Base-by-base conservation (phyloP, 73 alveolate genomes). In the Paramecium sexaurelia region DNA sequence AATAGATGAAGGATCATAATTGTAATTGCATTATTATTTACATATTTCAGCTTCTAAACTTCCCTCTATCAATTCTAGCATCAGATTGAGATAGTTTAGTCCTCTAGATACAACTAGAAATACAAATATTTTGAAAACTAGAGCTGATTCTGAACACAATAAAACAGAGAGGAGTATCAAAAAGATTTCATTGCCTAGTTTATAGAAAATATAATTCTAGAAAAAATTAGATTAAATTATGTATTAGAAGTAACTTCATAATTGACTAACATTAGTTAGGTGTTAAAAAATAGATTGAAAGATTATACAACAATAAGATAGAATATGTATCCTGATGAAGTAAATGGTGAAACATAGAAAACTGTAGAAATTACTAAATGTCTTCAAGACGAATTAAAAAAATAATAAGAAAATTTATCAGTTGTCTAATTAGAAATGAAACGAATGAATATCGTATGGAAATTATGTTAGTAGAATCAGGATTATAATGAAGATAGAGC, bases 401-500 rank as follows among this genome's bases (percentile, higher is more conserved):
- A 78, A 17, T 17, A 78, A 22, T 43, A 78, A 78, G 90, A 78
- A 27, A n/a, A 39, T 19, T 24, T 78, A 78, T 24, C 26, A 20
- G 22, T 43, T 0, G 90, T 78, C 1, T 6, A 78, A 40, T 45
- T 36, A 22, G 68, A 37, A 22, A 78, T 78, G 90, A 78, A 78
- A 43, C 13, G 90, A 40, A 24, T 78, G 27, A 24, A 39, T 39
- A 33, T 78, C 2, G 73, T 78, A 6, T 78, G 68, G 71, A 78
- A 78, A 43, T 19, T 78, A 15, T 78, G 90, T 78, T 78, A 13
- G 11, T 17, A 41, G 43, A 78, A 78, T 45, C 7, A 37, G 29
- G 90, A 78, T 40, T 39, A 78, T 45, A 78, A 78, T 43, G 90
- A 78, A 78, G 68, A 78, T 19, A 78, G 73, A 6, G 90, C 90